Percentiles rank a stretch among this genome's conserved stretches.
Conservation (phyloP, 1,284 basidiomycete genomes). For the Cystobasidiaceae sp. region DNA sequence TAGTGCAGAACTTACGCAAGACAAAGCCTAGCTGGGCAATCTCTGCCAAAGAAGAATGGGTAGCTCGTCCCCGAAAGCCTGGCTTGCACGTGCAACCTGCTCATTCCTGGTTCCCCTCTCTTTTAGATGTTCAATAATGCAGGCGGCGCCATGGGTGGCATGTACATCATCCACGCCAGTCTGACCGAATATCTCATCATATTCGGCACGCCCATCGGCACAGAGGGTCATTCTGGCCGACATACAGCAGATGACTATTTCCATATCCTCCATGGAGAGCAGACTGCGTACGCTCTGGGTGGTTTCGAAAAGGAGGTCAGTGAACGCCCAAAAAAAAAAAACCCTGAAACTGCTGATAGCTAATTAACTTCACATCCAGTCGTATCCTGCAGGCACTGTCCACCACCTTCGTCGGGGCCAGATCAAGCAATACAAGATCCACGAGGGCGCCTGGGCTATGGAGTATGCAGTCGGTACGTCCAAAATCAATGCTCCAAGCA, state of each 20-base stretch:
- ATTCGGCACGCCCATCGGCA: slow-evolving; percentile 92
- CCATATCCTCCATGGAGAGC: slow-evolving; percentile 85
- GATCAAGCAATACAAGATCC: slow-evolving; percentile 97
- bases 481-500: neutral
- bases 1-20: slow-evolving; percentile 64
- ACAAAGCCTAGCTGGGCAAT: slow-evolving; percentile 52
- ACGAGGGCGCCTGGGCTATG: slow-evolving; percentile 86
- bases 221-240: slow-evolving; percentile 88
- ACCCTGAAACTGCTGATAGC: neutral
- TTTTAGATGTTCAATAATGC: slow-evolving; percentile 86
- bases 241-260: slow-evolving; percentile 98
- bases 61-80: slow-evolving; percentile 50
- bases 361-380: slow-evolving; percentile 40
- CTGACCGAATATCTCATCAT: slow-evolving; percentile 60
- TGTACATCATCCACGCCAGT: slow-evolving; percentile 76
- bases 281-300: slow-evolving; percentile 83
- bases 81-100: too few relatives aligned
- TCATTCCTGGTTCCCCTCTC: too few relatives aligned
- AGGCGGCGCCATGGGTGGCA: slow-evolving; percentile 93
- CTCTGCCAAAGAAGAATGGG: slow-evolving; percentile 31
- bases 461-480: slow-evolving; percentile 82
- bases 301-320: slow-evolving; percentile 67
- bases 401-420: slow-evolving; percentile 75
- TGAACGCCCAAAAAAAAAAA: neutral
- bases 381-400: slow-evolving; percentile 74